These are phyloP conservation scores for Rugonectria rugulosa DNA, from an alignment of 2,329 filamentous ascomycete genomes.

Conservation along the genomic window DNA sequence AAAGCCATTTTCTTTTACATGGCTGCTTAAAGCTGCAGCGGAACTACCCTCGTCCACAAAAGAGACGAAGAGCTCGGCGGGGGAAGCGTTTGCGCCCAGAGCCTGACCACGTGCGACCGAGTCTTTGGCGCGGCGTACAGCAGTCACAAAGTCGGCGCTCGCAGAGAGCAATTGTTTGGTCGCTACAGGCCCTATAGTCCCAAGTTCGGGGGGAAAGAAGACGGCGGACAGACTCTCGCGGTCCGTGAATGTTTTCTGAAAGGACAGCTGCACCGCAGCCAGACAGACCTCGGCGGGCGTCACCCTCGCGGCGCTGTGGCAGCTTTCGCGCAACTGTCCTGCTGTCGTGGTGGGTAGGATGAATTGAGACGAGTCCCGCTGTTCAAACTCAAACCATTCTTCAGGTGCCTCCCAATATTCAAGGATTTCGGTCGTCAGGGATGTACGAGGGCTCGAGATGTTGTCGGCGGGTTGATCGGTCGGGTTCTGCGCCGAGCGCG, in stretches of 20 bases:
- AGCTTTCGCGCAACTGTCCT: slow-evolving; percentile 6
- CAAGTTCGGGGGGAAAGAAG: slow-evolving; percentile 6
- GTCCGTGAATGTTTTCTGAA: slow-evolving; percentile 5
- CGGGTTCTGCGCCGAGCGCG: slow-evolving; percentile 1
- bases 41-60: slow-evolving; percentile 7
- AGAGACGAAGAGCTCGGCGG: slow-evolving; percentile 4
- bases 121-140: slow-evolving; percentile 12
- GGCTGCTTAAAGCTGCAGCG: slow-evolving; percentile 8
- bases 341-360: neutral
- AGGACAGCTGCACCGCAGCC: slow-evolving; percentile 11
- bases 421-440: slow-evolving; percentile 7
- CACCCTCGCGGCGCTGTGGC: slow-evolving; percentile 3
- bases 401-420: slow-evolving; percentile 12
- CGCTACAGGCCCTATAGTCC: slow-evolving; percentile 1
- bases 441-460: neutral
- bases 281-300: slow-evolving; percentile 9
- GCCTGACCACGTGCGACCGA: slow-evolving; percentile 5
- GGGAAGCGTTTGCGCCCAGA: neutral
- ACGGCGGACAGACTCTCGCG: slow-evolving; percentile 7
- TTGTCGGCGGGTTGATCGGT: neutral
- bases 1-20: neutral
- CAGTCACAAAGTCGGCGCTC: neutral
- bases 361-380: neutral
- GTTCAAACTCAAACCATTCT: slow-evolving; percentile 5
- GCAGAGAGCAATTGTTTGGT: neutral